phyloP scores from a whole-genome alignment of 768 basidiomycete species.

The Tricholoma sp. region DNA sequence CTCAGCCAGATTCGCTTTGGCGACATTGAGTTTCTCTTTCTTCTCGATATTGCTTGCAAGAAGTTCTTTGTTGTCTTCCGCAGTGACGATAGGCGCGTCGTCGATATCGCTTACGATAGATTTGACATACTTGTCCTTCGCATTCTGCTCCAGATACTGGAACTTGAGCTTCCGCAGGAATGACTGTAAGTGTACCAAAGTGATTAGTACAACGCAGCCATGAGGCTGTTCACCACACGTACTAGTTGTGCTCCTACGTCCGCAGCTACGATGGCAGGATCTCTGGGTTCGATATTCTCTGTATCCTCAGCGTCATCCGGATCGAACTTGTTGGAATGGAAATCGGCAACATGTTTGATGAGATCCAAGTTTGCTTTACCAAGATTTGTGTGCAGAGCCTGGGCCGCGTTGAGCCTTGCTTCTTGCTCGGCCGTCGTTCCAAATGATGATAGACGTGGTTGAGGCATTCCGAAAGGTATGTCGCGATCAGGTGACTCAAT shows the following conservation, averaged over 20 bases:
- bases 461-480: slow-evolving; percentile 3
- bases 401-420: slow-evolving; percentile 28
- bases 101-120: slow-evolving; percentile 81
- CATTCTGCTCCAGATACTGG: slow-evolving; percentile 85
- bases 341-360: slow-evolving; percentile 29
- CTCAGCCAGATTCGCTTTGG: slow-evolving; percentile 58
- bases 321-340: slow-evolving; percentile 31
- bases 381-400: slow-evolving; percentile 26
- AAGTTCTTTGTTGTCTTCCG: slow-evolving; percentile 72
- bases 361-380: slow-evolving; percentile 35
- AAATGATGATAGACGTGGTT: slow-evolving; percentile 11
- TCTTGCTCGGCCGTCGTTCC: slow-evolving; percentile 27
- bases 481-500: no score
- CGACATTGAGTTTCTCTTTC: slow-evolving; percentile 61
- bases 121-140: slow-evolving; percentile 85
- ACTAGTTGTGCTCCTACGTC: slow-evolving; percentile 61
- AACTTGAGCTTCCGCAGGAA: slow-evolving; percentile 82
- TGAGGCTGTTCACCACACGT: slow-evolving; percentile 25
- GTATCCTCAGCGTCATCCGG: slow-evolving; percentile 32
- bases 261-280: slow-evolving; percentile 51
- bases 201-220: background rate
- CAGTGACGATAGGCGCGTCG: slow-evolving; percentile 75
- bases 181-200: slow-evolving; percentile 33
- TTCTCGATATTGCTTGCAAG: slow-evolving; percentile 57
- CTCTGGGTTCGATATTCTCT: slow-evolving; percentile 33